Percentiles rank a stretch among this genome's conserved stretches.
Evolutionary conservation across 1,139 yeast species (phyloP).

Genomic region (Blastobotrys petasosporus): DNA sequence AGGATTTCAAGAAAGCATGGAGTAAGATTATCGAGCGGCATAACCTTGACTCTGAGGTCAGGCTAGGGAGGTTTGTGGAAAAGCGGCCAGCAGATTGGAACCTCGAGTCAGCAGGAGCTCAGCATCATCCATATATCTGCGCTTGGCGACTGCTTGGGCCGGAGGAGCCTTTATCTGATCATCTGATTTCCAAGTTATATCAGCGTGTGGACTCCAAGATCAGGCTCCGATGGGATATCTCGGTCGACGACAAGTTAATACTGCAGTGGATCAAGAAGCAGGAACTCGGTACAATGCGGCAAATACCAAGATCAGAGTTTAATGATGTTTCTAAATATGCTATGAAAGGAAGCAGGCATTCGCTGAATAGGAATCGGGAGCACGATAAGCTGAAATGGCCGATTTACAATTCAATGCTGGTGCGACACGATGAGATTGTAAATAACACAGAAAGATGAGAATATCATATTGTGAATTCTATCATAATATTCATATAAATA

Average conservation of each 20-base stretch:
- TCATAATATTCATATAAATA: not conserved
- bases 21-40: not conserved
- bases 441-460: not conserved
- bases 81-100: conserved; percentile 10
- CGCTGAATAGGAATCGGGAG: conserved; percentile 1
- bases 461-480: not conserved
- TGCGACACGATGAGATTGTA: conserved; percentile 10
- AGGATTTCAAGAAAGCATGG: not conserved
- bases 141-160: no score
- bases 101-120: conserved; percentile 5
- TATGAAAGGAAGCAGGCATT: no score
- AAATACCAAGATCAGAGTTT: no score
- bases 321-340: no score
- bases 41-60: conserved; percentile 3
- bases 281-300: no score
- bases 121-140: not conserved
- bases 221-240: no score
- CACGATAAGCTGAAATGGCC: conserved; percentile 12
- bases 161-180: no score
- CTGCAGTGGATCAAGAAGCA: no score
- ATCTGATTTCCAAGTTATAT: no score
- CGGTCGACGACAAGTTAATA: no score
- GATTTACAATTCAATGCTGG: conserved; percentile 9
- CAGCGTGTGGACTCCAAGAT: no score
- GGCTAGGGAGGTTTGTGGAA: conserved; percentile 8